Evolutionary conservation across 2,329 filamentous ascomycete genomes (phyloP).

Genomic region (Clonostachys rhizophaga): DNA sequence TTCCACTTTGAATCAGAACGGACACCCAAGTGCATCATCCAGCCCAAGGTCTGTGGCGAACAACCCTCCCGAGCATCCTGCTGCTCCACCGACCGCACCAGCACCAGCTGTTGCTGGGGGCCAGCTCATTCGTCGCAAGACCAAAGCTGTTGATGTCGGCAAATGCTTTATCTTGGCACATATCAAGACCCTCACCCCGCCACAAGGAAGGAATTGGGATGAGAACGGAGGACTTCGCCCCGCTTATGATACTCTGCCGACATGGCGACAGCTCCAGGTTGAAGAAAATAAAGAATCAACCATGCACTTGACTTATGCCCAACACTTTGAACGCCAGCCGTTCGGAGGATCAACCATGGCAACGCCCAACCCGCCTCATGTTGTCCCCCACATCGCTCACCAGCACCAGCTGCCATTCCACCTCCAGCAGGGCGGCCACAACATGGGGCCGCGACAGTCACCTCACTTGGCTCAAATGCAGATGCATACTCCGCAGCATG

Average conservation of each 20-base stretch:
- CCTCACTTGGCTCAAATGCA: constrained; percentile 76
- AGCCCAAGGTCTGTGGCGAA: constrained; percentile 65
- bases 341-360: constrained; percentile 53
- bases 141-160: constrained; percentile 64
- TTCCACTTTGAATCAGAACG: constrained; percentile 71
- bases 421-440: constrained; percentile 69
- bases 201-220: constrained; percentile 57
- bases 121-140: constrained; percentile 65
- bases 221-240: constrained; percentile 80
- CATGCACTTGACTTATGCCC: constrained; percentile 64
- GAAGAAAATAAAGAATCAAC: constrained; percentile 67
- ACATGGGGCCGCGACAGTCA: constrained; percentile 62
- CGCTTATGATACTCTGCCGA: constrained; percentile 78
- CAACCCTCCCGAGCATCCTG: constrained; percentile 28
- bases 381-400: constrained; percentile 69
- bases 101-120: constrained; percentile 14
- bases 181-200: constrained; percentile 48
- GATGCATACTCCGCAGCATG: constrained; percentile 70
- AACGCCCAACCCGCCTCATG: constrained; percentile 65
- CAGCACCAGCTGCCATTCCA: constrained; percentile 82
- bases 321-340: constrained; percentile 71
- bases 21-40: constrained; percentile 60
- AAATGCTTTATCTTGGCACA: constrained; percentile 55
- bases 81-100: constrained; percentile 8
- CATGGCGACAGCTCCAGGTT: constrained; percentile 70